Conservation (phyloP, 768 basidiomycete genomes). For the Chalciporus pseudorubinellus region DNA sequence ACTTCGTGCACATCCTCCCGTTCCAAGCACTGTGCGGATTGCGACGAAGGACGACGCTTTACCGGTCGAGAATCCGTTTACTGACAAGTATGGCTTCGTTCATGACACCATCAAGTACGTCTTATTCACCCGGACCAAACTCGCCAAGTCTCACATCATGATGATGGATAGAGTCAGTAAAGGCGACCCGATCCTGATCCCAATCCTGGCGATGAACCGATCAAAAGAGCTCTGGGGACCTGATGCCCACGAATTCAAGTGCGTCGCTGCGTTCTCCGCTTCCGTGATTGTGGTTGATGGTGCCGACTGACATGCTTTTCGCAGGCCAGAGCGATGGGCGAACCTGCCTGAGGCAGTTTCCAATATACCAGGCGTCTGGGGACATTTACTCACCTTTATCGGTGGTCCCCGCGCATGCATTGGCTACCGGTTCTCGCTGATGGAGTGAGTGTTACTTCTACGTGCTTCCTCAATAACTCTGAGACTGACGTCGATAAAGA, state of each 20-base stretch:
- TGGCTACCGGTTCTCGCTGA: slow-evolving; percentile 61
- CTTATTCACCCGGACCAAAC: background rate
- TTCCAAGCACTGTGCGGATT: slow-evolving; percentile 41
- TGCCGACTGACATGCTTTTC: background rate
- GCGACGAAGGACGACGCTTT: slow-evolving; percentile 54
- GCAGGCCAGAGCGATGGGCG: slow-evolving; percentile 66
- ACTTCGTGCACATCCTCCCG: slow-evolving; percentile 53
- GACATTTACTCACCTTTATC: slow-evolving; percentile 58
- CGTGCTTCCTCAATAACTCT: too few species aligned
- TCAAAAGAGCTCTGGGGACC: slow-evolving; percentile 63
- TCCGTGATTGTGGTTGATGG: too few species aligned
- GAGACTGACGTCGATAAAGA: too few species aligned
- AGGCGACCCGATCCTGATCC: slow-evolving; percentile 43
- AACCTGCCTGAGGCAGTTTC: slow-evolving; percentile 41
- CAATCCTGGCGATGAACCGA: too few species aligned
- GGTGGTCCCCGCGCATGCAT: too few species aligned
- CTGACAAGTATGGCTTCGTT: slow-evolving; percentile 41
- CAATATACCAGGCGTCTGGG: slow-evolving; percentile 58
- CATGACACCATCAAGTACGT: slow-evolving; percentile 40
- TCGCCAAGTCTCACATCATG: too few species aligned
- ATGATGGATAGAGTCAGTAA: slow-evolving; percentile 34
- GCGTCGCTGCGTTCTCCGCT: slow-evolving; percentile 3
- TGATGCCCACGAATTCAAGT: slow-evolving; percentile 62
- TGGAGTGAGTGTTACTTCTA: slow-evolving; percentile 44
- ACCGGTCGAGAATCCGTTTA: slow-evolving; percentile 48